phyloP scores from a whole-genome alignment of 805 yeast genomes.

The Wickerhamomyces pijperi region DNA sequence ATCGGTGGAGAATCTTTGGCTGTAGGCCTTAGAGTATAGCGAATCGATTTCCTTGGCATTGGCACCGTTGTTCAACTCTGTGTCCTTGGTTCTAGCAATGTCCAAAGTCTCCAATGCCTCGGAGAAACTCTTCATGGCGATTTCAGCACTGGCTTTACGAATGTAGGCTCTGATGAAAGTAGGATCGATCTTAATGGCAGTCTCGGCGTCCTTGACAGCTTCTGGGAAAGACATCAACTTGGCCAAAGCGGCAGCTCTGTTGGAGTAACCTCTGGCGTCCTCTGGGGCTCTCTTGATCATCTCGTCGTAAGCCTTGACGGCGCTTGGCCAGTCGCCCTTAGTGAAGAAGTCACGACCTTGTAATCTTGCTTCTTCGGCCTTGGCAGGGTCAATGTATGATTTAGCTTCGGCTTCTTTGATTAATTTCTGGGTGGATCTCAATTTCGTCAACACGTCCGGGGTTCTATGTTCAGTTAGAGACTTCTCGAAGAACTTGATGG shows the following conservation, averaged over 20 bases:
- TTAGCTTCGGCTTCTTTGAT: conserved; percentile 68
- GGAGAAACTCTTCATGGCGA: conserved; percentile 81
- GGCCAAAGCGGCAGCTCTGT: conserved; percentile 94
- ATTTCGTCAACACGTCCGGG: conserved; percentile 80
- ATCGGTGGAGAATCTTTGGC: conserved; percentile 64
- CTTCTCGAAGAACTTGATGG: conserved; percentile 73
- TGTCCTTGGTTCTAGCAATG: conserved; percentile 66
- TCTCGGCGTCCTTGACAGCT: conserved; percentile 84
- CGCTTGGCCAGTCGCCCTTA: conserved; percentile 92
- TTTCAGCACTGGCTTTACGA: conserved; percentile 90
- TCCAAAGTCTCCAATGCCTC: conserved; percentile 74
- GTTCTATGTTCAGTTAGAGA: conserved; percentile 96
- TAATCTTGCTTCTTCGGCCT: conserved; percentile 92
- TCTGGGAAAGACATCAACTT: conserved; percentile 96
- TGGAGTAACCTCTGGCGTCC: conserved; percentile 93
- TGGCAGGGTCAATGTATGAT: conserved; percentile 76
- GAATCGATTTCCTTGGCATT: conserved; percentile 71
- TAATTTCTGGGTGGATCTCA: conserved; percentile 80
- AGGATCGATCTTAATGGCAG: conserved; percentile 83
- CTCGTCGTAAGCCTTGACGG: conserved; percentile 89
- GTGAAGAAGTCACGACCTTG: conserved; percentile 84
- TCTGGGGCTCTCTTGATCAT: conserved; percentile 95
- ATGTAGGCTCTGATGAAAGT: conserved; percentile 87
- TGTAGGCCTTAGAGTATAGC: conserved; percentile 63
- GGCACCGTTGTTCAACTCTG: conserved; percentile 47